These are phyloP conservation scores for Boletus rubropictus DNA, from an alignment of 768 basidiomycete genomes.

Conservation along the genomic window DNA sequence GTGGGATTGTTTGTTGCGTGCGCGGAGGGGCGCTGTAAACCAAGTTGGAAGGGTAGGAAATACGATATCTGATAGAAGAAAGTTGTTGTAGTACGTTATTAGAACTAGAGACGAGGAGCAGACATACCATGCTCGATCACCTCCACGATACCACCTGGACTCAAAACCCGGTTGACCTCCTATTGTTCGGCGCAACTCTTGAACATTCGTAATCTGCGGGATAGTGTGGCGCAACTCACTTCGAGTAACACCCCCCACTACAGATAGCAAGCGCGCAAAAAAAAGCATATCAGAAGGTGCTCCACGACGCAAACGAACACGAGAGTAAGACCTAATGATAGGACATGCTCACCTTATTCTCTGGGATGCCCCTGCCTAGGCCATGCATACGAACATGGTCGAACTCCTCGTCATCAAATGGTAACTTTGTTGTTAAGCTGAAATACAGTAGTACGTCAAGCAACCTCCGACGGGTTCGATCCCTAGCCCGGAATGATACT, in stretches of 20 bases:
- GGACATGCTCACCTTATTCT: slow-evolving; percentile 53
- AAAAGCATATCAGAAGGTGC: background rate
- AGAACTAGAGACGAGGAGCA: background rate
- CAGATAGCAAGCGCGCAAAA: slow-evolving; percentile 1
- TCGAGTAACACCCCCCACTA: slow-evolving; percentile 69
- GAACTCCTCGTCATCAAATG: slow-evolving; percentile 79
- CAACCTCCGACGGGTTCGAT: background rate
- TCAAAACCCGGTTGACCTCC: slow-evolving; percentile 69
- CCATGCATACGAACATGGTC: slow-evolving; percentile 71
- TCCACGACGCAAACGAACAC: background rate
- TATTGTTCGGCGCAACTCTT: slow-evolving; percentile 25
- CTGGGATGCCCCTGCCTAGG: slow-evolving; percentile 64
- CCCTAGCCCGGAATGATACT: slow-evolving; percentile 17
- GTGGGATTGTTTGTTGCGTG: slow-evolving; percentile 41
- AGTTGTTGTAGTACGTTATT: background rate
- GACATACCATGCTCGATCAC: slow-evolving; percentile 64
- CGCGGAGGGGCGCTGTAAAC: slow-evolving; percentile 68
- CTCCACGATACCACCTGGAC: slow-evolving; percentile 66
- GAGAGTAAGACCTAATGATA: background rate
- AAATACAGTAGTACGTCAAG: background rate
- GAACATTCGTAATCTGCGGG: background rate
- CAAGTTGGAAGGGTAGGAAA: slow-evolving; percentile 73
- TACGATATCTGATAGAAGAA: slow-evolving; percentile 48
- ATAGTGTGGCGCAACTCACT: slow-evolving; percentile 30
- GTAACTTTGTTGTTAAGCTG: slow-evolving; percentile 69